phyloP scores from a whole-genome alignment of 208 protist species.

The Kentomonas sorsogonicus region DNA sequence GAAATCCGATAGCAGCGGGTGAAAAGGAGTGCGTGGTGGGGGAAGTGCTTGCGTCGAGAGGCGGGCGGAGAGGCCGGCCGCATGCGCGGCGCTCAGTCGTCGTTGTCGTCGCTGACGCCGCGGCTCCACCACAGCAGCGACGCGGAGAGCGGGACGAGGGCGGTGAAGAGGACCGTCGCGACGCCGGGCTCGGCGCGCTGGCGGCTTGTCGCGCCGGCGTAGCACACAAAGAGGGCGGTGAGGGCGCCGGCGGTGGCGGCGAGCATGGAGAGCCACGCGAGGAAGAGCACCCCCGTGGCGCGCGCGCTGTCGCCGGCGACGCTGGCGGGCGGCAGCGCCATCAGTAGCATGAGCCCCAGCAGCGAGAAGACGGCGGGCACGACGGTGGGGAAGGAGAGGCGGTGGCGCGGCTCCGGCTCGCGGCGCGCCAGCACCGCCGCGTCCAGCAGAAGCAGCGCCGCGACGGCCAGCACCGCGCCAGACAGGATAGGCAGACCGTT shows the following conservation, averaged over 20 bases:
- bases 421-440: conserved; percentile 38
- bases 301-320: conserved; percentile 44
- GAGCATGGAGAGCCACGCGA: conserved; percentile 67
- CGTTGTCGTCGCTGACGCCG: conserved; percentile 21
- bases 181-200: conserved; percentile 42
- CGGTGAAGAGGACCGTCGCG: conserved; percentile 53
- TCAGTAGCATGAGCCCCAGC: conserved; percentile 51
- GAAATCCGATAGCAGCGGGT: neutral
- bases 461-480: conserved; percentile 50
- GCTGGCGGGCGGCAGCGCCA: conserved; percentile 49
- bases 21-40: neutral
- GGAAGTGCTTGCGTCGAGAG: neutral
- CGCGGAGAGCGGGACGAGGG: conserved; percentile 41
- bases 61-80: neutral
- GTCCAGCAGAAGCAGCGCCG: conserved; percentile 50
- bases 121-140: conserved; percentile 69
- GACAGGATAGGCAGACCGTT: conserved; percentile 32
- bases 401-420: conserved; percentile 29
- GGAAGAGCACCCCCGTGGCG: conserved; percentile 61
- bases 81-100: conserved; percentile 12
- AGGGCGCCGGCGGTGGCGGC: conserved; percentile 51
- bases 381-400: conserved; percentile 44
- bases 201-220: conserved; percentile 38
- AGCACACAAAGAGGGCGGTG: conserved; percentile 37
- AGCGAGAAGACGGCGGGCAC: conserved; percentile 68